Percentiles rank a stretch among this genome's conserved stretches.
phyloP scores from a whole-genome alignment of 495 filamentous ascomycete species.

The Penicillium samsonianum region DNA sequence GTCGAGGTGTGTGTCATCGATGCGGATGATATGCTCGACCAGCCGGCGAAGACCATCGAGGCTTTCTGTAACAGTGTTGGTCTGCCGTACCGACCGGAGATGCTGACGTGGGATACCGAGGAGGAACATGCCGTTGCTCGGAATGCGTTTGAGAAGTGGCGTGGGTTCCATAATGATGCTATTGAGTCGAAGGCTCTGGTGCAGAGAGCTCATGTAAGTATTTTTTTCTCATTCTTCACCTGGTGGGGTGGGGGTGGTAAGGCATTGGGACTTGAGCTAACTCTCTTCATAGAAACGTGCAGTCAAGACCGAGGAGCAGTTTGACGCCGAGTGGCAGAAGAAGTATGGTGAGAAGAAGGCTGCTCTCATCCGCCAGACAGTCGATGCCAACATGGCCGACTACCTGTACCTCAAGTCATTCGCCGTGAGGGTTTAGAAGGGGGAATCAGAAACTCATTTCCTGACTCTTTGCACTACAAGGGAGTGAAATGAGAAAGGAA shows the following conservation, averaged over 20 bases:
- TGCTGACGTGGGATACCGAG: conserved; percentile 82
- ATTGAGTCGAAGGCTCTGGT: conserved; percentile 74
- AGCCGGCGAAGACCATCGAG: conserved; percentile 69
- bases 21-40: conserved; percentile 89
- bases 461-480: too few species aligned
- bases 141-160: conserved; percentile 90
- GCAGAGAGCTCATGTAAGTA: conserved; percentile 68
- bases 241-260: neutral
- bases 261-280: conserved; percentile 7
- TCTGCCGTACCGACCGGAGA: conserved; percentile 65
- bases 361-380: conserved; percentile 71
- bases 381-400: conserved; percentile 76
- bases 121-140: conserved; percentile 63
- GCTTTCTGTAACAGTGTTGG: conserved; percentile 79
- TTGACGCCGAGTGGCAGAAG: conserved; percentile 75
- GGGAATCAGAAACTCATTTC: too few species aligned
- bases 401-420: conserved; percentile 93
- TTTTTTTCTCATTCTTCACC: conserved; percentile 16
- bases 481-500: conserved; percentile 9
- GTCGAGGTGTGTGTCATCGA: conserved; percentile 84
- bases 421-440: conserved; percentile 64
- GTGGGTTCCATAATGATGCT: conserved; percentile 93
- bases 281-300: conserved; percentile 50
- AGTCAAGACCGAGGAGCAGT: conserved; percentile 64
- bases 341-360: conserved; percentile 81